phyloP scores from a whole-genome alignment of 108 stramenopile species.

The Conticribra weissflogii region DNA sequence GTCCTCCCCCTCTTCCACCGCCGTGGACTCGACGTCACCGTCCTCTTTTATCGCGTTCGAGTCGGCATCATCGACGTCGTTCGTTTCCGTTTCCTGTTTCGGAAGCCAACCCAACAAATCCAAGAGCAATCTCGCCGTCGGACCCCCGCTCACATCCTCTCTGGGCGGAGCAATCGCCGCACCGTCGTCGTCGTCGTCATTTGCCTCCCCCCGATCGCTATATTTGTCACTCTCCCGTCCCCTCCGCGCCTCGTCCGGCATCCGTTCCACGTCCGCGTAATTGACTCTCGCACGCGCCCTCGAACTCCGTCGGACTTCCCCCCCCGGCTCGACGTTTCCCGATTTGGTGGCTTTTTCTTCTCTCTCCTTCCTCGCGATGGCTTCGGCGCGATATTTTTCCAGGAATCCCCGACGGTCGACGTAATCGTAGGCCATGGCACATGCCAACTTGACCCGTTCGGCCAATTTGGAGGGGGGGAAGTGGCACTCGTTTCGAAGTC shows the following conservation, averaged over 20 bases:
- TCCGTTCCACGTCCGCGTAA: slow-evolving; percentile 37
- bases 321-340: no score
- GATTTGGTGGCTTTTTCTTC: no score
- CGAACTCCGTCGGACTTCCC: slow-evolving; percentile 38
- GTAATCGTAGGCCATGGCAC: slow-evolving; percentile 29
- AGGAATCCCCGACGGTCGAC: slow-evolving; percentile 9
- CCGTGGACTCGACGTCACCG: no score
- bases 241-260: slow-evolving; percentile 17
- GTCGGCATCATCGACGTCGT: background rate
- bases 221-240: slow-evolving; percentile 5
- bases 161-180: slow-evolving; percentile 14
- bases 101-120: slow-evolving; percentile 28
- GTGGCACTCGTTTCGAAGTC: slow-evolving; percentile 19
- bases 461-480: slow-evolving; percentile 44
- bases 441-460: slow-evolving; percentile 38
- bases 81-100: slow-evolving; percentile 5
- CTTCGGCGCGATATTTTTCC: slow-evolving; percentile 33
- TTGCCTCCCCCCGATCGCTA: no score
- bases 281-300: slow-evolving; percentile 35
- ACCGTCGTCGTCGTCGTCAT: slow-evolving; percentile 8
- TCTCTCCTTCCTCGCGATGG: slow-evolving; percentile 17
- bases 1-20: slow-evolving; percentile 22
- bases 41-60: no score
- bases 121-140: slow-evolving; percentile 25
- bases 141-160: slow-evolving; percentile 29